Evolutionary conservation across 352 stramenopile genomes (phyloP), one percentile per base, ranked within the genome.

Genomic region (Phytopythium delawarense): DNA sequence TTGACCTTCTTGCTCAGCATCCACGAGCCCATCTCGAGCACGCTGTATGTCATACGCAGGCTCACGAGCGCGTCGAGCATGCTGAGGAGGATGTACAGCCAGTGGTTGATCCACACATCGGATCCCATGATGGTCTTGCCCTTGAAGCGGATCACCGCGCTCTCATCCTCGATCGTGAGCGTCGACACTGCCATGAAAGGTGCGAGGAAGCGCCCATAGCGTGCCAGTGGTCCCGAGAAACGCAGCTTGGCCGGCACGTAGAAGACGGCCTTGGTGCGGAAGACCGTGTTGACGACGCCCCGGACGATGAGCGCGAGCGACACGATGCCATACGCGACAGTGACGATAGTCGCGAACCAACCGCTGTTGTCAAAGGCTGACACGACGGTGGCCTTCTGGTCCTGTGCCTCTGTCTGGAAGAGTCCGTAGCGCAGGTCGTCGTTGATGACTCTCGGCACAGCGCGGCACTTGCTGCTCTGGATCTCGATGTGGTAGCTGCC

Each of bases 41-140:
- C 64, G 8, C 74, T 65, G 51, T 87, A 87, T 6, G 67, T 84
- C 57, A 80, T 67, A 0, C 78, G 71, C 0, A 87, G 23, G 55
- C 73, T 84, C 4, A 71, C 55, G 9, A 86, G 56, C 7, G 76
- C 62, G 15, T 89, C 78, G 30, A 85, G 48, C 18, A 86, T 80
- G 56, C 79, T 87, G 0, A 87, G 48, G 3, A 71, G 32, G 13
- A 87, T 86, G 63, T 87, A 89, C 1, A 87, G 62, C 79, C 79
- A 89, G 56, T 89, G 77, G 58, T 87, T 89, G 60, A 87, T 83
- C 79, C 79, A 87, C 2, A 84, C 61, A 21, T 87, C 76, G 4
- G 79, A 87, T 0, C 71, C 80, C 64, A 86, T 77, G 28, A 89
- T 62, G 18, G 75, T 30, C 46, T 64, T 69, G 30, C 74, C 79